Base-by-base conservation (phyloP, 305 asterid genomes). In the Fraxinus velutina region DNA sequence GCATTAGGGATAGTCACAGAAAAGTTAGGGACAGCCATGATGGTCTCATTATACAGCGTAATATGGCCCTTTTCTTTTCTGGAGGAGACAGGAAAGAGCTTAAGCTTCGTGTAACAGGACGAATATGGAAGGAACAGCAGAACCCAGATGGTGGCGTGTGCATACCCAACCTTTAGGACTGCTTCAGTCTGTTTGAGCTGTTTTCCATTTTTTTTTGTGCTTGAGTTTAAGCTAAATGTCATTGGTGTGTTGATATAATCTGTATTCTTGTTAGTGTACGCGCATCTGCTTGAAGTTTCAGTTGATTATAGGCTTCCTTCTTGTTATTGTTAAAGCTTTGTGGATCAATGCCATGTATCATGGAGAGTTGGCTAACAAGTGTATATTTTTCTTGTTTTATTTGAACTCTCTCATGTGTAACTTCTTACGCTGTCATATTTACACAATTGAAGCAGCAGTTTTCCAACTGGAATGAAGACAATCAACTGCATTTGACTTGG, bases 1-100 rank as follows among this genome's bases (percentile, higher is more conserved):
- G 98, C 86, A 81, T 93, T 70, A 86, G 98, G 81, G 98, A 94
- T 78, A 90, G 96, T 37, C 97, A 92, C 86, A 83, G 91, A 83
- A 94, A 94, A 83, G 98, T 94, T 21, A 73, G 97, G 70, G 98
- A 92, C 83, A 91, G 97, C 90, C 93, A 94, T 9, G 98, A 93
- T 6, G 97, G 97, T 44, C 93, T 93, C 60, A 84, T 93, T 36
- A 88, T 93, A 82, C 98, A 91, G 85, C 88, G 97, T 15, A 93
- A 90, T 78, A 93, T 93, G 94, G 98, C 97, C 0, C 97, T 93
- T 33, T 93, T 92, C 82, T 92, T 93, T 87, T 93, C 97, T 0
- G 95, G 96, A 2, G 96, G 93, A 62, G 97, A 93, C 82, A 86
- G 92, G 92, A 92, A 92, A 84, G 97, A 93, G 86, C 97, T 93